A percentile compares a stretch with the other conserved stretches of the same genome.
Evolutionary conservation across 495 filamentous ascomycete genomes (phyloP).

Genomic region (Penicillium silybi): DNA sequence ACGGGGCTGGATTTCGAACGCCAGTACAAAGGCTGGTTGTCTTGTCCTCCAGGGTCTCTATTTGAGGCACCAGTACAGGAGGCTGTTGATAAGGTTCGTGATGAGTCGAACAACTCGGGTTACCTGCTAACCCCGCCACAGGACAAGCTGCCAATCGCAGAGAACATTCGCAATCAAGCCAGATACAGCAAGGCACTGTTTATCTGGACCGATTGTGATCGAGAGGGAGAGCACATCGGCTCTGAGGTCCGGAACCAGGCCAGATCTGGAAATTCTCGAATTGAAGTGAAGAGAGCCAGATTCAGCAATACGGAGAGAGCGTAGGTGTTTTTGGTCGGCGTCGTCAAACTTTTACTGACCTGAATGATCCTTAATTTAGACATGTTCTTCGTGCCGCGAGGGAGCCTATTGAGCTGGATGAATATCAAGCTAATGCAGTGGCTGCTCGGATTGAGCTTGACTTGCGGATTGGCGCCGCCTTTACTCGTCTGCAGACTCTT

Average conservation of each 20-base stretch:
- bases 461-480: constrained; percentile 83
- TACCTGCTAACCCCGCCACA: constrained; percentile 29
- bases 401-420: constrained; percentile 72
- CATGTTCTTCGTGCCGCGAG: constrained; percentile 86
- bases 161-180: constrained; percentile 80
- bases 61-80: constrained; percentile 79
- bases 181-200: constrained; percentile 65
- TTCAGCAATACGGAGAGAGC: constrained; percentile 96
- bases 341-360: background rate
- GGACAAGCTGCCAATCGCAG: constrained; percentile 76
- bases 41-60: constrained; percentile 70
- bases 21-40: constrained; percentile 71
- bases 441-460: constrained; percentile 89
- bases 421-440: constrained; percentile 83
- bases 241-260: constrained; percentile 86
- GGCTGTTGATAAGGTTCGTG: constrained; percentile 56
- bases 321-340: constrained; percentile 43
- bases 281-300: constrained; percentile 78
- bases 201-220: constrained; percentile 99
- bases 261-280: constrained; percentile 60
- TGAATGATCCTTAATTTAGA: constrained; percentile 8
- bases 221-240: constrained; percentile 95
- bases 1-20: constrained; percentile 66
- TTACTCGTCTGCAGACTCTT: constrained; percentile 83
- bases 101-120: no score